Conservation (phyloP, 129 eudicot species). For the Solidago caesia region DNA sequence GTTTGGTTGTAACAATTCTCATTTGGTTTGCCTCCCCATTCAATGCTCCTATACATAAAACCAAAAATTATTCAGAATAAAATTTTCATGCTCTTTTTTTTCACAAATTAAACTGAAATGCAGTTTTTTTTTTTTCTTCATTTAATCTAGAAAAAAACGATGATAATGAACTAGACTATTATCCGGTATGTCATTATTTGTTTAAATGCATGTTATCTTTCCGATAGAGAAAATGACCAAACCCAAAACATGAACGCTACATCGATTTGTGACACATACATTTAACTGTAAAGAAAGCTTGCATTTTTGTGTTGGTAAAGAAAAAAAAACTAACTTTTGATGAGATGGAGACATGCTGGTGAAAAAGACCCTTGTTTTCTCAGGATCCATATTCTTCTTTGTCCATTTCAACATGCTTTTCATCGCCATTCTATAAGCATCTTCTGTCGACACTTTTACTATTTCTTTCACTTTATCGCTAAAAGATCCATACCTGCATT, state of each 20-base stretch:
- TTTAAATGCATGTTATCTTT: too few species aligned
- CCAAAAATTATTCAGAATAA: not conserved
- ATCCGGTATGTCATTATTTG: too few species aligned
- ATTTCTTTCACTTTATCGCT: constrained; percentile 68
- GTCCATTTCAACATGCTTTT: constrained; percentile 90
- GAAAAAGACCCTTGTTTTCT: constrained; percentile 77
- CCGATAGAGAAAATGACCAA: too few species aligned
- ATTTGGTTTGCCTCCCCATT: constrained; percentile 72
- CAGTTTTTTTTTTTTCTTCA: not conserved
- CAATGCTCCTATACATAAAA: constrained; percentile 42
- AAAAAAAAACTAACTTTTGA: constrained; percentile 51
- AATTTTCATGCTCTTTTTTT: not conserved
- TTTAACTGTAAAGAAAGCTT: not conserved
- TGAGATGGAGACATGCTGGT: constrained; percentile 96
- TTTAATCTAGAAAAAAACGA: not conserved
- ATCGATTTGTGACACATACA: too few species aligned
- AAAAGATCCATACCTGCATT: constrained; percentile 81
- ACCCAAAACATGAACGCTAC: too few species aligned
- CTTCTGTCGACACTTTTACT: constrained; percentile 69
- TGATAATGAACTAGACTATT: too few species aligned
- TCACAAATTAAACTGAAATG: not conserved
- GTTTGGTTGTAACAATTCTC: constrained; percentile 77
- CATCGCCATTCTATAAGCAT: constrained; percentile 78
- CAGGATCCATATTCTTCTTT: constrained; percentile 69
- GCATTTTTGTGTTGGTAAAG: not conserved